Evolutionary conservation across 2,329 filamentous ascomycete species (phyloP).

Genomic region (Sporothrix globosa): DNA sequence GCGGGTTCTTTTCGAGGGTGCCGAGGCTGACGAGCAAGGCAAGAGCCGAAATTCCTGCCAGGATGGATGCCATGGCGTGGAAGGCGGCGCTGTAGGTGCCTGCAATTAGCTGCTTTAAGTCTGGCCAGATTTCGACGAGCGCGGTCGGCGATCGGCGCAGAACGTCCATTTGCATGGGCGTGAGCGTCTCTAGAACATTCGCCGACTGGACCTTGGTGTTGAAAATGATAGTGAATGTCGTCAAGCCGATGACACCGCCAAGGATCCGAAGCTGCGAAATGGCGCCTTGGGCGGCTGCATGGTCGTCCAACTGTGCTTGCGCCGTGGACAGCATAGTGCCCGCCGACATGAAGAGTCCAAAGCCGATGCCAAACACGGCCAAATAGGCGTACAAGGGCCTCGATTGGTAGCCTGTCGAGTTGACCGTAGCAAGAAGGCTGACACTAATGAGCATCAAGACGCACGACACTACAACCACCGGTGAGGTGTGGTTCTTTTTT

Average conservation of each 20-base stretch:
- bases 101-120: conserved; percentile 33
- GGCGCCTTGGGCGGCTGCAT: conserved; percentile 62
- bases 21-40: conserved; percentile 36
- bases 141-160: conserved; percentile 37
- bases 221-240: conserved; percentile 62
- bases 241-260: conserved; percentile 62
- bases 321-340: conserved; percentile 62
- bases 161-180: conserved; percentile 33
- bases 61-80: conserved; percentile 34
- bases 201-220: conserved; percentile 48
- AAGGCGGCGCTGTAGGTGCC: conserved; percentile 36
- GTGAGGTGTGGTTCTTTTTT: conserved; percentile 57
- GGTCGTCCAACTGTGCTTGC: conserved; percentile 52
- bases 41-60: conserved; percentile 33
- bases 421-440: conserved; percentile 54
- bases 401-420: conserved; percentile 40
- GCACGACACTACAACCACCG: conserved; percentile 54
- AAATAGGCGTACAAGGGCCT: conserved; percentile 58
- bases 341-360: conserved; percentile 61
- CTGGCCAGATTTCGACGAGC: conserved; percentile 35
- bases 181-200: conserved; percentile 25
- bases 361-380: conserved; percentile 60
- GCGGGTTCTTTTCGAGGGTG: conserved; percentile 37
- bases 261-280: conserved; percentile 63
- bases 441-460: conserved; percentile 58